Conservation (phyloP, 2,329 filamentous ascomycete species). For the Pyrenophora seminiperda region DNA sequence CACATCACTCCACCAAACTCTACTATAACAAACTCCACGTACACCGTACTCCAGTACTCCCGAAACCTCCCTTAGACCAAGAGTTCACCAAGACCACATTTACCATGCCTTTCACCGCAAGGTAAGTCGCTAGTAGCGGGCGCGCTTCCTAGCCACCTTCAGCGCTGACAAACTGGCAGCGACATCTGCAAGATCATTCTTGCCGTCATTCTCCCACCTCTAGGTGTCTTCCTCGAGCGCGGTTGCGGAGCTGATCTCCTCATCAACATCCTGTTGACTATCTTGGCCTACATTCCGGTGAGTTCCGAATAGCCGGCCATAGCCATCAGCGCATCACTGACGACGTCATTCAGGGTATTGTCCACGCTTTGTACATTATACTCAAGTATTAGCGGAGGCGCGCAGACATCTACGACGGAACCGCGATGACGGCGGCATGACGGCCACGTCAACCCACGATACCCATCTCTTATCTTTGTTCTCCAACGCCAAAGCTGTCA, state of each 20-base stretch:
- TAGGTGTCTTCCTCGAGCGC: conserved; percentile 93
- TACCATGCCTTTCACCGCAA: conserved; percentile 66
- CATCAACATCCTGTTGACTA: conserved; percentile 89
- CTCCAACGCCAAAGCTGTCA: conserved; percentile 5
- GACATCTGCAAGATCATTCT: conserved; percentile 84
- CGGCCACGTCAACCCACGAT: conserved; percentile 36
- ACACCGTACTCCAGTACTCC: neutral
- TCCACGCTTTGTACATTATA: conserved; percentile 93
- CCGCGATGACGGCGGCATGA: conserved; percentile 17
- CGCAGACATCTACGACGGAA: conserved; percentile 14
- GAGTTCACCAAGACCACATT: conserved; percentile 19
- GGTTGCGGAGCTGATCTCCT: conserved; percentile 85
- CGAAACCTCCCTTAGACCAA: neutral
- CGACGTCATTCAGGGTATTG: conserved; percentile 62
- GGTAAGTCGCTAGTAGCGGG: conserved; percentile 47
- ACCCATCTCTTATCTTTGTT: conserved; percentile 33
- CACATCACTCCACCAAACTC: conserved; percentile 6
- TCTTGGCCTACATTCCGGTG: conserved; percentile 64
- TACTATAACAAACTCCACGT: conserved; percentile 4
- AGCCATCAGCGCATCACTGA: conserved; percentile 16
- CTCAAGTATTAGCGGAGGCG: conserved; percentile 73
- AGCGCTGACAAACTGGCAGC: conserved; percentile 49
- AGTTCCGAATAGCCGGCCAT: conserved; percentile 12
- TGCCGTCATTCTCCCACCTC: conserved; percentile 85
- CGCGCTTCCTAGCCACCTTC: neutral